These are phyloP conservation scores for Massariosphaeria phaeospora DNA, from an alignment of 495 filamentous ascomycete genomes.

Conservation along the genomic window DNA sequence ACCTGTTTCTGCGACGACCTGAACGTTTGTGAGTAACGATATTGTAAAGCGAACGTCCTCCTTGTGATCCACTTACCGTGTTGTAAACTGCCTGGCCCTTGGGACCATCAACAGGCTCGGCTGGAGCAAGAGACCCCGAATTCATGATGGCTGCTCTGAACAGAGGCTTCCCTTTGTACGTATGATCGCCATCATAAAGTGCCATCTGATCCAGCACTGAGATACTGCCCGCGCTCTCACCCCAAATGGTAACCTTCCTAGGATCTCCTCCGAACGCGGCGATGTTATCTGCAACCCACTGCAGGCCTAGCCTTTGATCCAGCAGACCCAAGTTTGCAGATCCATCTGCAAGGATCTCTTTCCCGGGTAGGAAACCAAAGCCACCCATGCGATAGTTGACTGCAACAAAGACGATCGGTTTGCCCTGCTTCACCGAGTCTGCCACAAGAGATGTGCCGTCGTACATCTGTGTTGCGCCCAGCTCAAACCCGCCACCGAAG, in stretches of 20 bases:
- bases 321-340: slow-evolving; percentile 48
- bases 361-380: slow-evolving; percentile 56
- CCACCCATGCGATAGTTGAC: slow-evolving; percentile 60
- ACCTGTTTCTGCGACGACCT: slow-evolving; percentile 53
- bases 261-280: slow-evolving; percentile 41
- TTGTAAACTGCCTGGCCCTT: slow-evolving; percentile 64
- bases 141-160: slow-evolving; percentile 72
- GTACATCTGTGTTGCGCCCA: slow-evolving; percentile 57
- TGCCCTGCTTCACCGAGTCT: slow-evolving; percentile 49
- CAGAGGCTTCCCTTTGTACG: slow-evolving; percentile 62
- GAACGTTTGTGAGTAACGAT: neutral
- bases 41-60: neutral
- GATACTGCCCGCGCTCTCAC: slow-evolving; percentile 67
- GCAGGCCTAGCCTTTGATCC: slow-evolving; percentile 38
- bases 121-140: slow-evolving; percentile 60
- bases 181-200: slow-evolving; percentile 63
- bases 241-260: slow-evolving; percentile 61
- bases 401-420: slow-evolving; percentile 59
- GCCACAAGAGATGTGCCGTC: slow-evolving; percentile 52
- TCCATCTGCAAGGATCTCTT: slow-evolving; percentile 62
- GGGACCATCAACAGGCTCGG: slow-evolving; percentile 57
- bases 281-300: slow-evolving; percentile 41
- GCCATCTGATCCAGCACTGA: slow-evolving; percentile 50
- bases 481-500: slow-evolving; percentile 61
- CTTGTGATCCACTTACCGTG: slow-evolving; percentile 33